Conservation (phyloP, 371 early-diverging fungal genomes). For the Vairimorpha apis region DNA sequence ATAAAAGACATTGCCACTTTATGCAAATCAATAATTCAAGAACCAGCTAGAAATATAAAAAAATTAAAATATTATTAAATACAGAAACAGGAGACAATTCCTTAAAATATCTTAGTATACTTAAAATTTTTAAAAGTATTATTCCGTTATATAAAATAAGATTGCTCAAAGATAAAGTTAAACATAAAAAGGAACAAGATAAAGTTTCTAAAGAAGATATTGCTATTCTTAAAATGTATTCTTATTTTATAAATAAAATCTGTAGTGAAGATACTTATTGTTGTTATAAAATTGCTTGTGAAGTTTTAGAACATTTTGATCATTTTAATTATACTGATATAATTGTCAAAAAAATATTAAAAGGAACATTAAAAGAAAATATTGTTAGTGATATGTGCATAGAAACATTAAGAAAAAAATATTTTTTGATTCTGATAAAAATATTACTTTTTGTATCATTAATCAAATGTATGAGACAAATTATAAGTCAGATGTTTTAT, state of each 20-base stretch:
- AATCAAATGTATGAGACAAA: slow-evolving; percentile 45
- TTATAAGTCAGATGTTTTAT: slow-evolving; percentile 21
- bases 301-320: slow-evolving; percentile 43
- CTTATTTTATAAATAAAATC: slow-evolving; percentile 33
- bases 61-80: slow-evolving; percentile 8
- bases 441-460: slow-evolving; percentile 34
- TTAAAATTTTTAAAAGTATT: slow-evolving; percentile 51
- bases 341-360: slow-evolving; percentile 37
- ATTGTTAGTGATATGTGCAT: slow-evolving; percentile 20
- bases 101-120: slow-evolving; percentile 29
- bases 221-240: slow-evolving; percentile 33
- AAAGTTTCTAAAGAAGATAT: slow-evolving; percentile 32
- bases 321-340: slow-evolving; percentile 53
- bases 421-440: slow-evolving; percentile 19
- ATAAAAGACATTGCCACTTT: slow-evolving; percentile 28
- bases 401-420: slow-evolving; percentile 33
- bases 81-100: neutral
- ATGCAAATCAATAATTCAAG: slow-evolving; percentile 38
- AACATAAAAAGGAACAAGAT: slow-evolving; percentile 34
- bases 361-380: slow-evolving; percentile 22
- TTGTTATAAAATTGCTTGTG: slow-evolving; percentile 24
- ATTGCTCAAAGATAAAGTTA: slow-evolving; percentile 33
- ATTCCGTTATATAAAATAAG: slow-evolving; percentile 53
- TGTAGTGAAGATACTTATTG: neutral
- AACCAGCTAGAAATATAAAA: slow-evolving; percentile 25